phyloP scores from a whole-genome alignment of 495 filamentous ascomycete species.

The Bombardia bombarda region DNA sequence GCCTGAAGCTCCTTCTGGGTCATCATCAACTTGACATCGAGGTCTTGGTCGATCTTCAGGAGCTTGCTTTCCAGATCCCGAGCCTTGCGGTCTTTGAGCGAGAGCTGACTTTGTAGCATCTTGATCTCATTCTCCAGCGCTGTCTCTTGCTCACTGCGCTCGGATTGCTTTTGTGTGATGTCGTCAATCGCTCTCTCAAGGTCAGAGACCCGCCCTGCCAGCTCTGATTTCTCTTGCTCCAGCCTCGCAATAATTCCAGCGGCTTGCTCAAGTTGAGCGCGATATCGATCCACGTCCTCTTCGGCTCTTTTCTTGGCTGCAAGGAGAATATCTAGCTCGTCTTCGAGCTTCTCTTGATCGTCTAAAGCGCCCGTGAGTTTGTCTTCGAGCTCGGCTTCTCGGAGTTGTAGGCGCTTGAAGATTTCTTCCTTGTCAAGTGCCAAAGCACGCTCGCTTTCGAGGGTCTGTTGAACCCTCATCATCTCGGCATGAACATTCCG shows the following conservation, averaged over 20 bases:
- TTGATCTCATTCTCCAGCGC: conserved; percentile 72
- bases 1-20: conserved; percentile 74
- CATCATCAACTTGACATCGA: conserved; percentile 78
- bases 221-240: conserved; percentile 73
- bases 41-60: conserved; percentile 77
- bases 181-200: conserved; percentile 61
- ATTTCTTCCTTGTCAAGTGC: conserved; percentile 98
- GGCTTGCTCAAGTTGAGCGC: conserved; percentile 83
- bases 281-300: conserved; percentile 69
- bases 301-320: conserved; percentile 85
- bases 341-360: conserved; percentile 89
- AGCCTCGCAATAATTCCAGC: conserved; percentile 75
- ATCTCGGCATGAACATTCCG: conserved; percentile 81
- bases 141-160: conserved; percentile 64
- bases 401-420: conserved; percentile 83
- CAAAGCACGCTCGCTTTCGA: conserved; percentile 90
- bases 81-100: conserved; percentile 81
- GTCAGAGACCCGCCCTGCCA: conserved; percentile 56
- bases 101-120: conserved; percentile 86
- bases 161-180: conserved; percentile 55
- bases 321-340: conserved; percentile 84
- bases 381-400: conserved; percentile 82
- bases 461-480: conserved; percentile 77
- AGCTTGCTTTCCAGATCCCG: conserved; percentile 82
- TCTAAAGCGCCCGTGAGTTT: conserved; percentile 89